Percentiles rank a stretch among this genome's conserved stretches.
Conservation (phyloP, 768 basidiomycete species). For the Royoungia palumana region DNA sequence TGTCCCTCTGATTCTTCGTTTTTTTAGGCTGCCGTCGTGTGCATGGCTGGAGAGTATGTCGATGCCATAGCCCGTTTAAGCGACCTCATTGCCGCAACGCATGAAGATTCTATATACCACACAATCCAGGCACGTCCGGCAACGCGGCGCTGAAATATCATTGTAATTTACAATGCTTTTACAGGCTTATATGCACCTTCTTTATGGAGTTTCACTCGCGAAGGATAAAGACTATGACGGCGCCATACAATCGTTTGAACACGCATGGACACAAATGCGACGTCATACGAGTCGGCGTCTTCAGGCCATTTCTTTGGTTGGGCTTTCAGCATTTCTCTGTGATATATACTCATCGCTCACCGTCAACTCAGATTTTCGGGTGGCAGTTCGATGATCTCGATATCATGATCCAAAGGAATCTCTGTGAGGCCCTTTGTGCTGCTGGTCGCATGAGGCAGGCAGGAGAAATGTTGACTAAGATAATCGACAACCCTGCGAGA, state of each 20-base stretch:
- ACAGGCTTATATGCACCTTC: no score
- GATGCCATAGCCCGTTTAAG: slow-evolving; percentile 1
- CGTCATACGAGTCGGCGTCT: no score
- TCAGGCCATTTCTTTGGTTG: no score
- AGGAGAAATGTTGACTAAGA: background rate
- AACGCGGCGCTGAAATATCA: no score
- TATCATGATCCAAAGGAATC: background rate
- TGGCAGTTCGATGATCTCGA: slow-evolving; percentile 4
- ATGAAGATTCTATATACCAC: background rate
- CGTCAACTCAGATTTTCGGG: no score
- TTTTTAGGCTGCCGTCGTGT: background rate
- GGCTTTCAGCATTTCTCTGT: no score
- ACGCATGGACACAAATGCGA: no score
- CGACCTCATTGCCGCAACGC: background rate
- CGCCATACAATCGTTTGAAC: no score
- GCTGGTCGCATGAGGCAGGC: slow-evolving; percentile 1
- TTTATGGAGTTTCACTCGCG: no score
- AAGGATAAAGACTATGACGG: no score
- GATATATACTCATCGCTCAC: no score
- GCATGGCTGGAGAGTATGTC: background rate
- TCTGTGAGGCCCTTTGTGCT: slow-evolving; percentile 4
- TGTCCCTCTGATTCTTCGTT: background rate
- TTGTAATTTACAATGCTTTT: no score
- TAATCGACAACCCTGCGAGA: background rate
- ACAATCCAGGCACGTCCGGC: background rate